phyloP scores from a whole-genome alignment of 345 rosid species.

The Psidium guajava region DNA sequence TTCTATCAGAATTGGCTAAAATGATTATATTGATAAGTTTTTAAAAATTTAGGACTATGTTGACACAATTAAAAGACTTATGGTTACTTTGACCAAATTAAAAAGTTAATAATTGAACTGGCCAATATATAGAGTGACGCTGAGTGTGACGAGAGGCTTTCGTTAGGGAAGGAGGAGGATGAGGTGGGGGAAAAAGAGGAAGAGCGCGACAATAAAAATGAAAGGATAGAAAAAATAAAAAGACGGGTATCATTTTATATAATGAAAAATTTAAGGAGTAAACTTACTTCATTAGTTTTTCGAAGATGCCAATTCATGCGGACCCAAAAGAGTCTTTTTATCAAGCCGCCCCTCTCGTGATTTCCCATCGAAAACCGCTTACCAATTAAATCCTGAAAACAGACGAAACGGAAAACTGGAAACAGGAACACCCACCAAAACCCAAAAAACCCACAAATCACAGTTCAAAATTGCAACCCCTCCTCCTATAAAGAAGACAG shows the following conservation, averaged over 20 bases:
- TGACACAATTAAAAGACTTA: too few relatives aligned
- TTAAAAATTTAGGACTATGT: too few relatives aligned
- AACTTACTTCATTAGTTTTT: not conserved
- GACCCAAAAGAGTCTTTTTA: not conserved
- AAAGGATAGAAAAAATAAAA: not conserved
- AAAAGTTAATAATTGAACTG: too few relatives aligned
- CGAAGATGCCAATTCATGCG: not conserved
- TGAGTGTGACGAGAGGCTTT: not conserved
- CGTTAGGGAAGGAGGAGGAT: fast-evolving
- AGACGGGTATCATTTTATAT: not conserved
- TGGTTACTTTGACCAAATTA: too few relatives aligned
- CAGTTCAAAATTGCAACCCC: not conserved
- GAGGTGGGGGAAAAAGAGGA: not conserved
- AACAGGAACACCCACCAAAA: not conserved
- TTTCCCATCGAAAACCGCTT: not conserved
- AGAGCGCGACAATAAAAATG: not conserved
- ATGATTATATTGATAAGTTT: too few relatives aligned
- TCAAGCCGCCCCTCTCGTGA: not conserved
- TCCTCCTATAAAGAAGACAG: not conserved
- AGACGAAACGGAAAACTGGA: not conserved
- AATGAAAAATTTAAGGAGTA: not conserved
- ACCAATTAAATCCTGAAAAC: not conserved
- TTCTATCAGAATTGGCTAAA: too few relatives aligned
- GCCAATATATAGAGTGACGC: not conserved
- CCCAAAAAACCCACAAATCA: not conserved